These are phyloP conservation scores for Cryphonectria naterciae DNA, from an alignment of 2,329 filamentous ascomycete genomes.

Conservation along the genomic window DNA sequence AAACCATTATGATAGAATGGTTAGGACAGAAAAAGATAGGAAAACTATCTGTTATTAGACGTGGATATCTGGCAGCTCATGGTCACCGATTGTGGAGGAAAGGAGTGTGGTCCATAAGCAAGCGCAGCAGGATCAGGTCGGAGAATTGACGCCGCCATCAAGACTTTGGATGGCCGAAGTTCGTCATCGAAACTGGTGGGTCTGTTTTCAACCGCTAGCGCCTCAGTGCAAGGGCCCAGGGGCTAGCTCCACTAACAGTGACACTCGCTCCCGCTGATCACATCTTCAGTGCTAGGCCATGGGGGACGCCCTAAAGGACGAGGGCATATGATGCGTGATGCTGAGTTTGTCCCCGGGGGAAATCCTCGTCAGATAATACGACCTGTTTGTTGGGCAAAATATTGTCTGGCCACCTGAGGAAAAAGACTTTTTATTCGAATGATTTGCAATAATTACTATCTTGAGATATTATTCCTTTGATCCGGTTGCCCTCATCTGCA, in stretches of 20 bases:
- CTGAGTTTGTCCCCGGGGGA: neutral
- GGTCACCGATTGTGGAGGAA: constrained; percentile 14
- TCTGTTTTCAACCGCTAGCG: constrained; percentile 12
- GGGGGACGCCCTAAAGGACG: neutral
- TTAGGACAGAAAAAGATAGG: neutral
- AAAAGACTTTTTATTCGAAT: neutral
- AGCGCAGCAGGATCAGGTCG: neutral
- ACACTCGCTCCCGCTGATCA: neutral
- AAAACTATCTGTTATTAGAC: constrained; percentile 23
- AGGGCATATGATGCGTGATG: neutral
- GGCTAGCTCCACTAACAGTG: constrained; percentile 2
- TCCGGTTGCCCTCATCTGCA: neutral
- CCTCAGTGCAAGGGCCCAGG: constrained; percentile 2
- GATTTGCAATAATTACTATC: neutral
- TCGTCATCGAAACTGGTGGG: constrained; percentile 14
- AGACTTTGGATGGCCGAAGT: neutral
- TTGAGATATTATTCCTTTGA: neutral
- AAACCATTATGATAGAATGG: constrained; percentile 46
- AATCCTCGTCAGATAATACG: neutral
- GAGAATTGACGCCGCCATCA: constrained; percentile 1
- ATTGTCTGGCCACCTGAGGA: neutral
- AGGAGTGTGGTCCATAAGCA: constrained; percentile 4
- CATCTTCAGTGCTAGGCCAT: neutral
- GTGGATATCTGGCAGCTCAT: constrained; percentile 19
- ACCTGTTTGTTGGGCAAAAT: neutral